Percentiles rank a stretch among this genome's conserved stretches.
phyloP scores from a whole-genome alignment of 176 grass and related monocot genomes.

The Carex pumila region DNA sequence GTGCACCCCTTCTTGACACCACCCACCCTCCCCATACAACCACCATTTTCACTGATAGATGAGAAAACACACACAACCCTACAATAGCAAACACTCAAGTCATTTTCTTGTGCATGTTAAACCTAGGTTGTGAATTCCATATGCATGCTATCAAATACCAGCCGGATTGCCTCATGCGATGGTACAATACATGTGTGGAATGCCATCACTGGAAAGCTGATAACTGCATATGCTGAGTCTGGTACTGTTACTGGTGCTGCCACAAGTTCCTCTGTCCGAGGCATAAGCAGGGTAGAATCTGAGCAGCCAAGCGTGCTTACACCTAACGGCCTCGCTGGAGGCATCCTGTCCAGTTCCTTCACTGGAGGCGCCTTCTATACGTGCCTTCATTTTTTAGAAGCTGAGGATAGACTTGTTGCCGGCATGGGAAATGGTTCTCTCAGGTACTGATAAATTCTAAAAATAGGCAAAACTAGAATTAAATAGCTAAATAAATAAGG shows the following conservation, averaged over 20 bases:
- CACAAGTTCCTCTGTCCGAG: conserved; percentile 46
- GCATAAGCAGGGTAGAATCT: conserved; percentile 24
- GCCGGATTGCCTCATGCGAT: conserved; percentile 88
- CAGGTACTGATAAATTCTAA: conserved; percentile 39
- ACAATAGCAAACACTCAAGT: background rate
- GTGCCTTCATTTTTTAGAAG: conserved; percentile 67
- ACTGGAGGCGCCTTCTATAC: conserved; percentile 79
- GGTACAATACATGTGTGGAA: conserved; percentile 98
- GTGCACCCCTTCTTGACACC: background rate
- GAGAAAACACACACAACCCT: background rate
- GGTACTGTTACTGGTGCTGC: conserved; percentile 13
- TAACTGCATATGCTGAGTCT: conserved; percentile 63
- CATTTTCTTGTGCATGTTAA: background rate
- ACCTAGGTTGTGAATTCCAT: conserved; percentile 81
- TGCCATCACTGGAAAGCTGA: conserved; percentile 75
- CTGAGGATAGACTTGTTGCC: conserved; percentile 69
- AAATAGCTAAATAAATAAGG: background rate
- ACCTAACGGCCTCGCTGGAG: conserved; percentile 63
- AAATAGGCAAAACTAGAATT: background rate
- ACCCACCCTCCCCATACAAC: background rate
- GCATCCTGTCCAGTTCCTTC: conserved; percentile 85
- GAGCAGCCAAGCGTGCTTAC: conserved; percentile 88
- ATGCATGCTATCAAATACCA: conserved; percentile 55
- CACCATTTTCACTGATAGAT: background rate
- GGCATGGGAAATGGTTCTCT: conserved; percentile 91